Base-by-base conservation (phyloP, 805 yeast genomes). In the Ogataea trehaloabstinens region DNA sequence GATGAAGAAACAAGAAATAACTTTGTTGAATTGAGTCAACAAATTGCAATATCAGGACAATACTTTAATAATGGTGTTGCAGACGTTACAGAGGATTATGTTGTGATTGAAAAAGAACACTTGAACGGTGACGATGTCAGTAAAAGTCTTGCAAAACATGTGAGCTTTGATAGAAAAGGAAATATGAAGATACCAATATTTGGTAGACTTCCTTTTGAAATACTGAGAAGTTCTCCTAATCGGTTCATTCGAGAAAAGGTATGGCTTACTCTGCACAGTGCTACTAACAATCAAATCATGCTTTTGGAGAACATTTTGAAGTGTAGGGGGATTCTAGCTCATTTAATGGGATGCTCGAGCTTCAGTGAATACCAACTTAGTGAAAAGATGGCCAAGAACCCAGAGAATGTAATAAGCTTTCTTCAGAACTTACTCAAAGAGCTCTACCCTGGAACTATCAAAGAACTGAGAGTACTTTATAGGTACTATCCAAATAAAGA, bases 341-440 rank as follows among this genome's bases (percentile, higher is more conserved):
- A 70, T 32, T 68, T 87, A 63, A 68, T 91, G 66, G 91, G 95
- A 0, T 76, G 77, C 53, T 50, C 64, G 17, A 79, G 84, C 24
- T 93, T 68, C 62, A 78, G 91, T 0, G 82, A 83, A 28, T 90
- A 93, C 56, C 95, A 87, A 55, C 65, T 93, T 24, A 79, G 78
- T 44, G 95, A 88, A 45, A 93, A 93, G 59, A 86, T 93, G 95
- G 95, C 95, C 6, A 80, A 80, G 45, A 72, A 64, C 7, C 95
- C 96, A 0, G 78, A 76, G 27, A 80, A 86, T 52, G 99, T 90
- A 2, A 60, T 68, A 44, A 69, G 80, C 7, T 89, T 93, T 48
- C 63, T 93, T 37, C 61, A 68, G 2, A 78, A 80, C 28, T 60
- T 90, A 37, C 76, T 83, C 8, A 58, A 60, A 3, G 70, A 69